phyloP scores from a whole-genome alignment of 257 asterid genomes.

The Orobanche coerulescens region DNA sequence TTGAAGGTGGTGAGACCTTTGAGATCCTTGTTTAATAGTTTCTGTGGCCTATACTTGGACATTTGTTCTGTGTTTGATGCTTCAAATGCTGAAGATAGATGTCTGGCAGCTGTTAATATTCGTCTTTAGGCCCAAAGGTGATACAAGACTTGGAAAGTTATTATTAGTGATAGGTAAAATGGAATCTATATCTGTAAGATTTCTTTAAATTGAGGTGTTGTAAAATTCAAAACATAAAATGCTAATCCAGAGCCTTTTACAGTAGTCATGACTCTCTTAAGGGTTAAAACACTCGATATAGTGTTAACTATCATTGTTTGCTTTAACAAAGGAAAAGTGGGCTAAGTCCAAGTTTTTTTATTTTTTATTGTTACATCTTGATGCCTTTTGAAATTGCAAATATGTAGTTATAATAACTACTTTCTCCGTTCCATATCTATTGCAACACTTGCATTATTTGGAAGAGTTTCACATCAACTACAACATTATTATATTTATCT shows the following conservation, averaged over 20 bases:
- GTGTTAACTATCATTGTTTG: background rate
- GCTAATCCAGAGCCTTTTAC: background rate
- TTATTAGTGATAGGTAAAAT: background rate
- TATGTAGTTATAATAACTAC: no score
- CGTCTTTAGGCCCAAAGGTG: background rate
- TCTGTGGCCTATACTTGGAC: background rate
- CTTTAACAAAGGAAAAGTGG: background rate
- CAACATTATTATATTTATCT: no score
- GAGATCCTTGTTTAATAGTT: slow-evolving; percentile 6
- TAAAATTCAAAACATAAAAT: background rate
- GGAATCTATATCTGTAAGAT: no score
- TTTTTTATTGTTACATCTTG: no score
- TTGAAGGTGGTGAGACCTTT: slow-evolving; percentile 8
- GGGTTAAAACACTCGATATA: background rate
- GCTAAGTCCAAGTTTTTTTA: no score
- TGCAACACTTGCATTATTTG: no score
- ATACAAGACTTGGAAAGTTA: background rate
- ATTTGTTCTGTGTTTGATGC: background rate
- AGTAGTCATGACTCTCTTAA: background rate
- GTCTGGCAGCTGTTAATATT: background rate
- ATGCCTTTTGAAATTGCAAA: no score
- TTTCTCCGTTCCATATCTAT: no score
- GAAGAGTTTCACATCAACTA: no score
- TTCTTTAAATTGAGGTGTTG: no score
- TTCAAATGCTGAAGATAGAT: background rate